phyloP scores from a whole-genome alignment of 164 flowering plant genomes.

The Vitis rupestris region DNA sequence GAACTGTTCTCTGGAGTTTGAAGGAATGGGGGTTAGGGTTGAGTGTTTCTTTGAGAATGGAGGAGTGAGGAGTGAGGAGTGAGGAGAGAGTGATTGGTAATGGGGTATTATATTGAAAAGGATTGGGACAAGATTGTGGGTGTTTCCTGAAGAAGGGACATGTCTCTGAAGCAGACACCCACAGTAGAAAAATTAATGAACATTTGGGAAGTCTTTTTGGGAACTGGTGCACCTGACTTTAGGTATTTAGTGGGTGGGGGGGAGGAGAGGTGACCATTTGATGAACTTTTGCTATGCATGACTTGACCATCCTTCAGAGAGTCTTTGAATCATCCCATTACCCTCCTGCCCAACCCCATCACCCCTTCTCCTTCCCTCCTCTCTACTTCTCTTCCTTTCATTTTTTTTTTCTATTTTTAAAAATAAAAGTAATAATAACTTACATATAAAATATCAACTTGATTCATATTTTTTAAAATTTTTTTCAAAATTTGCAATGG shows the following conservation, averaged over 20 bases:
- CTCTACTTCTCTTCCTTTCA: no score
- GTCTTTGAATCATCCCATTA: neutral
- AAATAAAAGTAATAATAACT: no score
- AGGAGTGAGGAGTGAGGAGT: neutral
- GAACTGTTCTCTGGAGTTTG: neutral
- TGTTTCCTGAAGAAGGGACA: slow-evolving; percentile 33
- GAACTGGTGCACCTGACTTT: slow-evolving; percentile 20
- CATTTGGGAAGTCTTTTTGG: slow-evolving; percentile 7
- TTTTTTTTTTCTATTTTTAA: no score
- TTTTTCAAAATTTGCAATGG: no score
- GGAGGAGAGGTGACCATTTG: slow-evolving; percentile 7
- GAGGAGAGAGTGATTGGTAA: neutral
- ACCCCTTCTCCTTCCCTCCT: neutral
- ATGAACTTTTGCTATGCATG: neutral
- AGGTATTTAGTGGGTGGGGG: slow-evolving; percentile 11
- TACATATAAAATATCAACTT: no score
- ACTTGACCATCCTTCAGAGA: neutral
- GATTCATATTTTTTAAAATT: no score
- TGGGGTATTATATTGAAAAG: neutral
- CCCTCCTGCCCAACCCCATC: neutral
- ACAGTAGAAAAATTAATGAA: slow-evolving; percentile 13
- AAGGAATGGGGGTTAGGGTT: neutral
- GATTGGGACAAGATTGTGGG: slow-evolving; percentile 5
- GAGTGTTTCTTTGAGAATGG: neutral
- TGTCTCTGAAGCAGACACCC: slow-evolving; percentile 9